phyloP scores from a whole-genome alignment of 805 yeast species.

The Candida glaebosa region DNA sequence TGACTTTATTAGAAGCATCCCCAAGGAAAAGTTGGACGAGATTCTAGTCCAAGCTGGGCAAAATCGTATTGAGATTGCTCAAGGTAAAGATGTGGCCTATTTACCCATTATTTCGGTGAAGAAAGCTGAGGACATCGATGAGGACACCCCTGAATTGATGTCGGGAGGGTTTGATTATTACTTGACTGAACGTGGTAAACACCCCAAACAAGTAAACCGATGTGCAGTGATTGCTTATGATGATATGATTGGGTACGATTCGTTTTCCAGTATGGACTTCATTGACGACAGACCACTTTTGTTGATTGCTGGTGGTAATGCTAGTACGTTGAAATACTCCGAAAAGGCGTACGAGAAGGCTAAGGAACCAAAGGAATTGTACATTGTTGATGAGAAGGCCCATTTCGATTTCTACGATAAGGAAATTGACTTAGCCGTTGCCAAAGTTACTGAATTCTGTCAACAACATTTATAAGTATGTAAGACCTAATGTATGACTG shows the following conservation, averaged over 20 bases:
- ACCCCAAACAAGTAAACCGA: neutral
- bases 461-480: too few species aligned
- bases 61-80: neutral
- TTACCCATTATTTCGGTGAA: neutral
- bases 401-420: neutral
- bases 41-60: neutral
- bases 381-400: neutral
- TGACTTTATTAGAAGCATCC: neutral
- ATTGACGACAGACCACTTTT: neutral
- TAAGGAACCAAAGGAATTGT: neutral
- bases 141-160: neutral
- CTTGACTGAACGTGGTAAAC: neutral
- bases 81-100: neutral
- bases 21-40: neutral
- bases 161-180: neutral
- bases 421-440: neutral
- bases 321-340: neutral
- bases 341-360: neutral
- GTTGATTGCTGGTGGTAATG: neutral
- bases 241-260: neutral
- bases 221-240: neutral
- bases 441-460: neutral
- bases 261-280: neutral
- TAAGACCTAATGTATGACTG: too few species aligned
- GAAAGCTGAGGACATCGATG: neutral